phyloP scores from a whole-genome alignment of 73 alveolate species.

The Blepharisma japonicum region DNA sequence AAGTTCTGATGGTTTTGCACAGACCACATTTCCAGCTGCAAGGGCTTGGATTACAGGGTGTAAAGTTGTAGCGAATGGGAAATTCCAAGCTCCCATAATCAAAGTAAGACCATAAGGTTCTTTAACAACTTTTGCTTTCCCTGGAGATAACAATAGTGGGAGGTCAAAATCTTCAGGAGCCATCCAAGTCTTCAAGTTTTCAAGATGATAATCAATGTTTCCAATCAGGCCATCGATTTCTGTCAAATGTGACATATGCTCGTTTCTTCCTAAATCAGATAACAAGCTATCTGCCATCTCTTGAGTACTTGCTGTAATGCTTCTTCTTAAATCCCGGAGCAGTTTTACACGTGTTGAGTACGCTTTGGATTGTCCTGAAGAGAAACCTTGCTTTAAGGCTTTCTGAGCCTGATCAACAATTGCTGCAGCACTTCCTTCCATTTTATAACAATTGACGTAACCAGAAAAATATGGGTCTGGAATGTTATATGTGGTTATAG shows the following conservation, averaged over 20 bases:
- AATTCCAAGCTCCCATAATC: conserved; percentile 88
- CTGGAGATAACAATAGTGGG: conserved; percentile 52
- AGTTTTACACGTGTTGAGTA: too few relatives aligned
- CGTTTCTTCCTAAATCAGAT: conserved; percentile 37
- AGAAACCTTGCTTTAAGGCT: too few relatives aligned
- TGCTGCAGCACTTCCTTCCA: too few relatives aligned
- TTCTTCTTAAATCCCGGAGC: too few relatives aligned
- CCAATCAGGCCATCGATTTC: conserved; percentile 24
- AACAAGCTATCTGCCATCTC: too few relatives aligned
- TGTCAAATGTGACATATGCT: conserved; percentile 16
- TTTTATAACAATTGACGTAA: too few relatives aligned
- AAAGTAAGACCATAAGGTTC: conserved; percentile 83
- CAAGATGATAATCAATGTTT: neutral
- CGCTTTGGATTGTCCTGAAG: too few relatives aligned
- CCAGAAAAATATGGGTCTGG: too few relatives aligned
- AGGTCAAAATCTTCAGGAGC: conserved; percentile 24
- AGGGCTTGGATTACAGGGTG: conserved; percentile 80
- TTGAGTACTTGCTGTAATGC: too few relatives aligned
- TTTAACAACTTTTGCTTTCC: conserved; percentile 33
- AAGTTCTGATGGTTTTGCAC: conserved; percentile 81
- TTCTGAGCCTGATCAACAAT: too few relatives aligned
- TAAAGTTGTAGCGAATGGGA: conserved; percentile 69
- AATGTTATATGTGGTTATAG: too few relatives aligned
- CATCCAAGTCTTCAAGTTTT: neutral
- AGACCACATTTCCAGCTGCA: conserved; percentile 91